Evolutionary conservation across 106 monocot species (phyloP), one percentile per base, ranked within the genome.

Genomic region (Narthecium ossifragum): DNA sequence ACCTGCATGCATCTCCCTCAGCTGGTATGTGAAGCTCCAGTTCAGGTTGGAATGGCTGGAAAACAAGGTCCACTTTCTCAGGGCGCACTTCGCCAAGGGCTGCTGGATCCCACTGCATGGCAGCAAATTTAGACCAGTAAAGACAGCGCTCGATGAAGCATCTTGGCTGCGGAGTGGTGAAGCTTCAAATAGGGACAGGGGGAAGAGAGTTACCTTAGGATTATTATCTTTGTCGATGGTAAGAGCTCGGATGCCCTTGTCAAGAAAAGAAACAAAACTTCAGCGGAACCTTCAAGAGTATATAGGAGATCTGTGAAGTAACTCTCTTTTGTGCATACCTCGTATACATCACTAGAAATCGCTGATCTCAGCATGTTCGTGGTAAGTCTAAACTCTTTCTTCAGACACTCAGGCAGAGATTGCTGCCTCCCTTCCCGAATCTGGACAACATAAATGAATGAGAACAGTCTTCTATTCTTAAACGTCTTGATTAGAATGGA

Each of bases 321-420:
- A 25, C 14, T 36, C 1, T 0, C 1, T 13, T 9, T 23, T 5
- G 13, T n/a, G 13, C 51, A 28, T 59, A 96, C 94, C 94, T 96
- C 94, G 49, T 90, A 96, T 22, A 78, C 47, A 55, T 96, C 94
- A 27, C 64, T 78, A 9, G 86, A 86, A 29, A 81, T 73, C 51
- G 71, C 68, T 31, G 86, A 86, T 69, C 86, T 78, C 18, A 86
- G 74, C 22, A 76, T 39, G 57, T 86, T 90, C 49, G 84, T 78
- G 2, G 90, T 83, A 28, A 96, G 66, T 41, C 83, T 83, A 73
- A 86, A 96, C 53, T 96, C 94, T 65, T 86, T 96, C 75, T 81
- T 96, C 17, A 90, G 67, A 51, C 90, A 83, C 48, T 90, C 80
- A 9, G 71, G 25, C 56, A 96, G 62, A 33, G 73, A 78, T 60